A percentile compares a stretch with the other conserved stretches of the same genome.
Evolutionary conservation across 176 grass and related monocot species (phyloP).

Genomic region (Lolium perenne): DNA sequence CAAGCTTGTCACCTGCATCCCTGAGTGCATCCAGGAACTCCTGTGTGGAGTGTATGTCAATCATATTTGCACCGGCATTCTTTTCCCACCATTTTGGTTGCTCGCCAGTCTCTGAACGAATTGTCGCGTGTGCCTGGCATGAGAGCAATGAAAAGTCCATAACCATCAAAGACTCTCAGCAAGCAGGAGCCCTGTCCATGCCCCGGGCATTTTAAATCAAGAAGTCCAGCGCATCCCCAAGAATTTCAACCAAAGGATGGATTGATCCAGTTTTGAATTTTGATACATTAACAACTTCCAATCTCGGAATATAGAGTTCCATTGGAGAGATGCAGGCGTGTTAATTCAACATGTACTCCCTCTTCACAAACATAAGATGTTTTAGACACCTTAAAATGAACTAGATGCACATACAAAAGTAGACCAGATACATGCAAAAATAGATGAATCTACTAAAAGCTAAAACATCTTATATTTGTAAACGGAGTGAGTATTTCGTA

Average conservation of each 20-base stretch:
- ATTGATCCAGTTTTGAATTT: background rate
- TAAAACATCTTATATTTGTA: no score
- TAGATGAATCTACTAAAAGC: no score
- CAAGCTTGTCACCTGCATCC: conserved; percentile 78
- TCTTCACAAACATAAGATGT: no score
- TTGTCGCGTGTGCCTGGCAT: conserved; percentile 53
- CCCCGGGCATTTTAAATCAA: background rate
- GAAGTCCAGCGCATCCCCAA: conserved; percentile 18
- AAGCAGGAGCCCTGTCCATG: background rate
- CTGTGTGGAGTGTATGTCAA: conserved; percentile 91
- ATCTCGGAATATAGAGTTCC: background rate
- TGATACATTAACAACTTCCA: background rate
- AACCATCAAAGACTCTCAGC: conserved; percentile 42
- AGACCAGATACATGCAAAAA: no score
- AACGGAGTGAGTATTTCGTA: background rate
- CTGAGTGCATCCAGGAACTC: conserved; percentile 89
- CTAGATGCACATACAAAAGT: no score
- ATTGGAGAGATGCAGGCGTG: background rate
- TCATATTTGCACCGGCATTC: conserved; percentile 84
- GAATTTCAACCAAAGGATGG: background rate
- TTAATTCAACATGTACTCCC: background rate
- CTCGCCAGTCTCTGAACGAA: conserved; percentile 40
- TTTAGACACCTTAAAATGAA: no score
- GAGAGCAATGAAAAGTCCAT: conserved; percentile 40
- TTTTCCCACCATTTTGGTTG: conserved; percentile 95